Base-by-base conservation (phyloP, 768 basidiomycete genomes). In the Kwoniella pini region DNA sequence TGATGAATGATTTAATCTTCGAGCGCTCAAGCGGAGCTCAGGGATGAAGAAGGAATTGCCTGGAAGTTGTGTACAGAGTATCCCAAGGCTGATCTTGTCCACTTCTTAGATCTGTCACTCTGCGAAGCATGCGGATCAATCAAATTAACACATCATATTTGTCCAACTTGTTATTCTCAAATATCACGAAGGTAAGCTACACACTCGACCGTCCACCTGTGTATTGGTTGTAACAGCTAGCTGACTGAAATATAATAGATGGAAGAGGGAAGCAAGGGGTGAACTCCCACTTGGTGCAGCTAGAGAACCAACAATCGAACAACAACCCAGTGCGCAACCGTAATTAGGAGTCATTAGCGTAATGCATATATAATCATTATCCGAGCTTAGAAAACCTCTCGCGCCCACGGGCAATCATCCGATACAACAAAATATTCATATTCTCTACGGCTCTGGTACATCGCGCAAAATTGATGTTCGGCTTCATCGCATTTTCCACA, bases 41-140 rank as follows among this genome's bases (percentile, higher is more conserved):
- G 33, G 33, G 33, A 7, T 36, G 7, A 36, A 36, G 33, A 15
- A 15, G 33, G 33, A 36, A 36, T 7, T 36, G 33, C 7, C 33
- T n/a, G n/a, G n/a, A n/a, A 49, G 11, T 22, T 11, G 3, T n/a
- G 43, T 10, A 10, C 21, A 19, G 42, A 28, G 13, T 27, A 12
- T 15, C 33, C 11, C n/a, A 42, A 19, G 49, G 33, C 50, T 58
- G 44, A 46, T 48, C 27, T 30, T 33, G 6, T 2, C 54, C 24
- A 60, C 7, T 22, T 51, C 2, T 6, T 57, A 98, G 94, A 94
- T 75, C 85, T 98, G 66, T 89, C 90, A 61, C 85, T 87, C 66
- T 98, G 94, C 72, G 86, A 90, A n/a, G 89, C 85, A 24, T 97
- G 94, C 69, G 94, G 94, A 26, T 81, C 82, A 15, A 86, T 91